A percentile compares a stretch with the other conserved stretches of the same genome.
Evolutionary conservation across 257 asterid genomes (phyloP).

Genomic region (Solanum appendiculatum): DNA sequence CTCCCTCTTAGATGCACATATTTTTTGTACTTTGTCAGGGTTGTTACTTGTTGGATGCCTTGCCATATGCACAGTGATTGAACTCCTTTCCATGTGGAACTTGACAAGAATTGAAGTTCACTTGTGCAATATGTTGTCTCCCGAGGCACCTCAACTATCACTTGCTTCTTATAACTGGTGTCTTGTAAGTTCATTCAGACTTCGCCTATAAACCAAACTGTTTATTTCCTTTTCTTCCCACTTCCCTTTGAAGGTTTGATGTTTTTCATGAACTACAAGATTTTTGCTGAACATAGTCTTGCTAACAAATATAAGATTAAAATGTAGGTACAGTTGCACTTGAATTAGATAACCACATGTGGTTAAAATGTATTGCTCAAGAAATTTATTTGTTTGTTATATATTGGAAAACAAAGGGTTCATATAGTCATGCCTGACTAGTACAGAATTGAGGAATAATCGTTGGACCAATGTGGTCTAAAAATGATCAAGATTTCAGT

Average conservation of each 20-base stretch:
- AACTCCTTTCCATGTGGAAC: conserved; percentile 98
- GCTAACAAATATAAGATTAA: neutral
- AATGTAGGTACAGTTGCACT: neutral
- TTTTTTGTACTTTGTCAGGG: conserved; percentile 37
- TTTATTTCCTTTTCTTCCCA: neutral
- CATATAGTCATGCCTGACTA: neutral
- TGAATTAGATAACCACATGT: neutral
- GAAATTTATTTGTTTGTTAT: neutral
- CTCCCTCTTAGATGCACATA: conserved; percentile 2
- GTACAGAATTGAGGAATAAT: neutral
- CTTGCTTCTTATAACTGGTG: conserved; percentile 94
- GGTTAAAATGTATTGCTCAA: neutral
- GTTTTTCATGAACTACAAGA: neutral
- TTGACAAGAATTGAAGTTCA: conserved; percentile 94
- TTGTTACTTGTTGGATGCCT: conserved; percentile 43
- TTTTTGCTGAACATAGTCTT: neutral
- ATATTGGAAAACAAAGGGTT: neutral
- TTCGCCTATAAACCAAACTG: neutral
- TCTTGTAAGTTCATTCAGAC: conserved; percentile 52
- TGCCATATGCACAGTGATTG: conserved; percentile 54
- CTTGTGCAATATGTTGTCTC: conserved; percentile 87
- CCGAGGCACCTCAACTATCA: conserved; percentile 86
- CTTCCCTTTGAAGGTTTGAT: neutral
- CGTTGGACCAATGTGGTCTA: neutral
- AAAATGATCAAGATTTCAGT: neutral